Evolutionary conservation across 768 basidiomycete species (phyloP).

Genomic region (Neoboletus brunneissimus): DNA sequence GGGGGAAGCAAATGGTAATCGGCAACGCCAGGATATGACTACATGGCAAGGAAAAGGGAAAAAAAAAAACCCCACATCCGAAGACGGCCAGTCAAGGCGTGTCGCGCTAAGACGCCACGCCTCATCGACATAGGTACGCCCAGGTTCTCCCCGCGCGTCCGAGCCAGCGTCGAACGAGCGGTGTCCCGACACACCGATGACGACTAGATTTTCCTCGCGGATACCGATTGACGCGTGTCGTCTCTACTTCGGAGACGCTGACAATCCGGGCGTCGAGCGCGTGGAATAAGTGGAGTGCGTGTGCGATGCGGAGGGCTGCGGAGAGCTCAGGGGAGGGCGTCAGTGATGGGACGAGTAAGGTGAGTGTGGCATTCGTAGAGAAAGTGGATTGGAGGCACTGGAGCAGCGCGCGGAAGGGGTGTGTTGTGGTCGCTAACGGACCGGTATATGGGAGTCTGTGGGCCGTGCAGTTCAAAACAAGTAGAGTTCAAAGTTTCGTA

Average conservation of each 20-base stretch:
- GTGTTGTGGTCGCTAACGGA: not conserved
- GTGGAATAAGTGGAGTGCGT: conserved; percentile 66
- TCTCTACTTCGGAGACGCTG: conserved; percentile 35
- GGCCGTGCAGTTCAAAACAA: not conserved
- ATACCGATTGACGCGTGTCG: not conserved
- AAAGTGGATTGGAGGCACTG: conserved; percentile 65
- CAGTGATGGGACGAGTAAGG: conserved; percentile 51
- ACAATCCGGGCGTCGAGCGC: conserved; percentile 65
- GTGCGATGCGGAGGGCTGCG: conserved; percentile 62
- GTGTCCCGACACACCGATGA: conserved; percentile 44
- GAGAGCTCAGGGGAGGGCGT: conserved; percentile 39
- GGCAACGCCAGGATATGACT: not conserved
- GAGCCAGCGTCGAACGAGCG: conserved; percentile 35
- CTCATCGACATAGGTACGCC: conserved; percentile 22
- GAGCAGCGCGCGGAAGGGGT: conserved; percentile 8
- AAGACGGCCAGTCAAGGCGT: conserved; percentile 21
- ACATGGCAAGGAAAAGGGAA: no score
- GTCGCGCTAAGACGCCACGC: conserved; percentile 12
- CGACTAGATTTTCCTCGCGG: conserved; percentile 51
- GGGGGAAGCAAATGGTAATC: not conserved
- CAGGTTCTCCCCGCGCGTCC: conserved; percentile 12
- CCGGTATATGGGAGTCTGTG: conserved; percentile 6
- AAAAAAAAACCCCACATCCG: conserved; percentile 10
- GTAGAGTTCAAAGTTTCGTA: not conserved
- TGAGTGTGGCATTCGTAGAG: conserved; percentile 48